A percentile compares a stretch with the other conserved stretches of the same genome.
These are phyloP conservation scores for Yamadazyma blattariae DNA, from an alignment of 1,139 yeast species.

Conservation along the genomic window DNA sequence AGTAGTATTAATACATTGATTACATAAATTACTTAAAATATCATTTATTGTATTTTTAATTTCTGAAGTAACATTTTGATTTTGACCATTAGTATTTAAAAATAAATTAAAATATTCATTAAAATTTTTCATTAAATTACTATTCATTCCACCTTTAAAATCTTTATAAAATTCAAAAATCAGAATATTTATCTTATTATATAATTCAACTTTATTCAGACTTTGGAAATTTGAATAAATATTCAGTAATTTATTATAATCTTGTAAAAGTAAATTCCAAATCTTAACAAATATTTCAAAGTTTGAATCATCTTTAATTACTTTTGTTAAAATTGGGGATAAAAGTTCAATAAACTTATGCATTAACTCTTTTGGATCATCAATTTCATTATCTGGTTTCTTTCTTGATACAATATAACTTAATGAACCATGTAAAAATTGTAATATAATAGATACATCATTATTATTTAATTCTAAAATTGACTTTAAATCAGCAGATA, in stretches of 20 bases:
- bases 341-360: conserved; percentile 22
- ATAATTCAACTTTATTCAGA: conserved; percentile 23
- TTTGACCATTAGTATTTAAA: conserved; percentile 7
- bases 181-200: conserved; percentile 23
- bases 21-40: background rate
- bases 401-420: conserved; percentile 13
- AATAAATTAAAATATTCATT: conserved; percentile 10
- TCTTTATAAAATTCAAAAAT: conserved; percentile 25
- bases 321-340: conserved; percentile 20
- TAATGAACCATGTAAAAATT: conserved; percentile 29
- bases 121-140: conserved; percentile 15
- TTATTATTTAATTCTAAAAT: conserved; percentile 19
- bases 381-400: conserved; percentile 18
- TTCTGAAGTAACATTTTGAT: conserved; percentile 2
- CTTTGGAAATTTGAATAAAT: conserved; percentile 23
- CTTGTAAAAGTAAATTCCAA: conserved; percentile 27
- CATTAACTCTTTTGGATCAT: conserved; percentile 18
- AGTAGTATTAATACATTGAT: background rate
- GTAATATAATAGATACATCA: conserved; percentile 21
- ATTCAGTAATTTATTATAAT: conserved; percentile 15
- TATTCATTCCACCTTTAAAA: conserved; percentile 8
- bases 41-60: conserved; percentile 10
- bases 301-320: conserved; percentile 18
- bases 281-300: conserved; percentile 24
- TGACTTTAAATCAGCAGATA: conserved; percentile 19